Conservation (phyloP, 2,329 filamentous ascomycete genomes). For the Podosphaera xanthii region DNA sequence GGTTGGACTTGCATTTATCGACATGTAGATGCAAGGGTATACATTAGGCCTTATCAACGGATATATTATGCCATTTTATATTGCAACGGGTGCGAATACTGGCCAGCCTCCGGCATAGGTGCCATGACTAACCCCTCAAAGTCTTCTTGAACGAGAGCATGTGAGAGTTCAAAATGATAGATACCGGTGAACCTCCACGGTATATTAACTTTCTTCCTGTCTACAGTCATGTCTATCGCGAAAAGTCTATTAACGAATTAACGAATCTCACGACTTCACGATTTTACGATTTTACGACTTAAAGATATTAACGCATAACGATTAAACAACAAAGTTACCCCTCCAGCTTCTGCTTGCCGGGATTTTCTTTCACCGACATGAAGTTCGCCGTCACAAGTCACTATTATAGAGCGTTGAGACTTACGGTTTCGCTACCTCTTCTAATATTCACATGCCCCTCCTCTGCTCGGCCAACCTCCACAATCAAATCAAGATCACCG, state of each 20-base stretch:
- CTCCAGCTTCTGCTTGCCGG: not conserved
- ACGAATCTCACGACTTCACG: not conserved
- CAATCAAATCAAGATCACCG: not conserved
- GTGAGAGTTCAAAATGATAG: not conserved
- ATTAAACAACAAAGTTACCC: not conserved
- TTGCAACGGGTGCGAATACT: not conserved
- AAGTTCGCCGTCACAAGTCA: not conserved
- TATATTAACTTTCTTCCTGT: no score
- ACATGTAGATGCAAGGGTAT: not conserved
- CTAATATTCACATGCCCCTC: not conserved
- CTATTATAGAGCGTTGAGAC: not conserved
- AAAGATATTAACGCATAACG: not conserved
- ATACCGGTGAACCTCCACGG: no score
- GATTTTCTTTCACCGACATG: not conserved
- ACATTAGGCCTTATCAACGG: not conserved
- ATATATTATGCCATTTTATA: no score
- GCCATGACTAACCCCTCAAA: not conserved
- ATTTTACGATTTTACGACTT: not conserved
- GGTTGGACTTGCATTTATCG: no score
- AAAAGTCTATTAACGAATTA: no score
- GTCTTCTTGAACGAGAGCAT: not conserved
- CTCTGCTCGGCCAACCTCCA: not conserved
- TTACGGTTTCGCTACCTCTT: not conserved
- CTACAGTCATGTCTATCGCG: no score
- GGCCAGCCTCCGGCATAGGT: not conserved